Evolutionary conservation across 2,329 filamentous ascomycete genomes (phyloP), one percentile per base, ranked within the genome.

Genomic region (Cadophora sp.): DNA sequence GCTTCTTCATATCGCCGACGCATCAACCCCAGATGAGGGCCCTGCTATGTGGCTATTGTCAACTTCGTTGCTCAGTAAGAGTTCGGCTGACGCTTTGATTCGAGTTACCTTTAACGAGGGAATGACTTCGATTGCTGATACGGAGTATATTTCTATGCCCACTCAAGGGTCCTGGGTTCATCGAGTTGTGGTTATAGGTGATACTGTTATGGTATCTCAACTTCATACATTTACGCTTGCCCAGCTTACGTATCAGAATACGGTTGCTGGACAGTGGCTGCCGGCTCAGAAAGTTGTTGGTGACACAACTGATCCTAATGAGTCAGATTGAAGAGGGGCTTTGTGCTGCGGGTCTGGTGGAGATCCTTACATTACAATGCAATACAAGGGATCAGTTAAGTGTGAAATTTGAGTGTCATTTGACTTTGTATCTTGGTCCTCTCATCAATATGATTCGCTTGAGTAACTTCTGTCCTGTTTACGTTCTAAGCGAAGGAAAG

Each of bases 71-170:
- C 41, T 59, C 5, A 59, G 58, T 45, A 14, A 7, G 0, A 27
- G 22, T 7, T 59, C 58, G 20, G 24, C 58, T 3, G 58, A 59
- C 13, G 39, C 58, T 27, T 47, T 59, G 58, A 59, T 59, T 11
- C 58, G 58, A n/a, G 58, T 59, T 2, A 47, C 58, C 3, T 59
- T 59, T 11, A 41, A 59, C 22, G 14, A 59, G 1, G 39, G 27
- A 4, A 14, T 47, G 9, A 59, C 39, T 18, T 24, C 20, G 58
- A 59, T 59, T n/a, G 22, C n/a, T 27, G 41, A 41, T 11, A 41
- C 30, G 27, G 39, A 47, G 58, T 59, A 59, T n/a, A 59, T 59
- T 30, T 59, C 41, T 4, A 27, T 59, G 58, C 58, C 58, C 1
- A 45, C 58, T 18, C 58, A 59, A 30, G 13, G 27, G 9, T 59